Evolutionary conservation across 495 filamentous ascomycete species (phyloP).

Genomic region (Oleoguttula mirabilis): DNA sequence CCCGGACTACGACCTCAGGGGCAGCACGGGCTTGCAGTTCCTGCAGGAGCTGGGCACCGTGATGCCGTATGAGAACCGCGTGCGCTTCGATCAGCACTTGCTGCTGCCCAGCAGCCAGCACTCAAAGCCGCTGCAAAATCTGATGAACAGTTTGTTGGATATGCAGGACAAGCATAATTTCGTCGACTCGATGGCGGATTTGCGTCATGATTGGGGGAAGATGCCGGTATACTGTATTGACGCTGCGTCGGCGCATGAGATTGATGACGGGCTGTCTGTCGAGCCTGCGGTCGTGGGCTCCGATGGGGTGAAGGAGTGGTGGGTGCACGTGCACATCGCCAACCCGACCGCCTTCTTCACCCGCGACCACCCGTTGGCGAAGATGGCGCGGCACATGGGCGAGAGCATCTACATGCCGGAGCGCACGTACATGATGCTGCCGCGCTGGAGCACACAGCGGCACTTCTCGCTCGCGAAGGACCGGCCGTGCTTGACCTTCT

Average conservation of each 20-base stretch:
- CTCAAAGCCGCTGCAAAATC: slow-evolving; percentile 23
- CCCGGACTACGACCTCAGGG: slow-evolving; percentile 26
- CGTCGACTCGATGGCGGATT: slow-evolving; percentile 41
- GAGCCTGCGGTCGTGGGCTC: slow-evolving; percentile 32
- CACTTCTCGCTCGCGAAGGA: slow-evolving; percentile 58
- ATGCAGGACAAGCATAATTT: slow-evolving; percentile 17
- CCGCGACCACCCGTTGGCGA: slow-evolving; percentile 43
- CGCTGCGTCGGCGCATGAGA: slow-evolving; percentile 53
- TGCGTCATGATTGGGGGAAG: slow-evolving; percentile 61
- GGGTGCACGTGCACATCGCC: slow-evolving; percentile 86
- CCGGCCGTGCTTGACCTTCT: slow-evolving; percentile 70
- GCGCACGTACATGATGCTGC: slow-evolving; percentile 63
- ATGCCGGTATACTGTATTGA: slow-evolving; percentile 79
- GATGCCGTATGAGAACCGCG: slow-evolving; percentile 64
- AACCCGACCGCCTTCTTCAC: slow-evolving; percentile 78
- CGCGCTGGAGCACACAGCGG: slow-evolving; percentile 38
- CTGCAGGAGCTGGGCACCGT: slow-evolving; percentile 79
- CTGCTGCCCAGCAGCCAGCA: slow-evolving; percentile 39
- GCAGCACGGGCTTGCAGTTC: slow-evolving; percentile 49
- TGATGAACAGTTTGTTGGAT: slow-evolving; percentile 18
- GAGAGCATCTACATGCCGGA: slow-evolving; percentile 68
- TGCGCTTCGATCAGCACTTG: slow-evolving; percentile 49
- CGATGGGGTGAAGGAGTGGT: slow-evolving; percentile 35
- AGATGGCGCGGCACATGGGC: slow-evolving; percentile 50
- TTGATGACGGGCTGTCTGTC: slow-evolving; percentile 82